phyloP scores from a whole-genome alignment of 2,329 filamentous ascomycete species.

The Ophiognomonia clavigignenti-juglandacearum region DNA sequence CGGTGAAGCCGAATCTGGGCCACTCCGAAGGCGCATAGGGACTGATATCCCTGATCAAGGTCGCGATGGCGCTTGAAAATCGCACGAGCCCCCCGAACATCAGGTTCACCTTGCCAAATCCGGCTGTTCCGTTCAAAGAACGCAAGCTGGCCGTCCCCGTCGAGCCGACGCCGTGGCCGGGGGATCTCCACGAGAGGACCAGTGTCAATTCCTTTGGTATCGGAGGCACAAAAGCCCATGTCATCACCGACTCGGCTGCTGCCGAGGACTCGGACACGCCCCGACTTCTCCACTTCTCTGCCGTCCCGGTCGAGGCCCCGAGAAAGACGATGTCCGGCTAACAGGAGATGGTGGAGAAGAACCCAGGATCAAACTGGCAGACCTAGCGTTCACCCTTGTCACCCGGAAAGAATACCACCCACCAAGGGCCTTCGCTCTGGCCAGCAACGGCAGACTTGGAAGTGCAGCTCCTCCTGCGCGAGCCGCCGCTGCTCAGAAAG shows the following conservation, averaged over 20 bases:
- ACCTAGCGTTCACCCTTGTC: slow-evolving; percentile 2
- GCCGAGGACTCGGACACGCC: not conserved
- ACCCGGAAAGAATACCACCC: not conserved
- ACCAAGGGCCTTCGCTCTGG: not conserved
- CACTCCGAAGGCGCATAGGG: slow-evolving; percentile 41
- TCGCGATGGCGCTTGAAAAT: slow-evolving; percentile 34
- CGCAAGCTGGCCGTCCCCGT: slow-evolving; percentile 25
- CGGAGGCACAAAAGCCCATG: slow-evolving; percentile 32
- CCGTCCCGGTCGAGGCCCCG: not conserved
- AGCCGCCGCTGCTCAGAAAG: not conserved
- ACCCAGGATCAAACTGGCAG: not conserved
- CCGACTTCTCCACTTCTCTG: slow-evolving; percentile 5
- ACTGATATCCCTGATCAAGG: slow-evolving; percentile 38
- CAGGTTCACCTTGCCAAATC: slow-evolving; percentile 29
- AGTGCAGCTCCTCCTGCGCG: not conserved
- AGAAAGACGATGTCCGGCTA: not conserved
- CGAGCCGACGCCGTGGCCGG: slow-evolving; percentile 27
- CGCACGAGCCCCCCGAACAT: slow-evolving; percentile 34
- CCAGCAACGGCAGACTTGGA: not conserved
- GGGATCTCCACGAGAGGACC: slow-evolving; percentile 19
- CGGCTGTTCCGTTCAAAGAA: slow-evolving; percentile 24
- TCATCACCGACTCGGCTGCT: not conserved
- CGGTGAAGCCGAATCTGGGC: slow-evolving; percentile 27
- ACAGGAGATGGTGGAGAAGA: not conserved
- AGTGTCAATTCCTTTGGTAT: slow-evolving; percentile 32